Percentiles rank a stretch among this genome's conserved stretches.
phyloP scores from a whole-genome alignment of 805 yeast genomes.

The Saturnispora ahearnii region DNA sequence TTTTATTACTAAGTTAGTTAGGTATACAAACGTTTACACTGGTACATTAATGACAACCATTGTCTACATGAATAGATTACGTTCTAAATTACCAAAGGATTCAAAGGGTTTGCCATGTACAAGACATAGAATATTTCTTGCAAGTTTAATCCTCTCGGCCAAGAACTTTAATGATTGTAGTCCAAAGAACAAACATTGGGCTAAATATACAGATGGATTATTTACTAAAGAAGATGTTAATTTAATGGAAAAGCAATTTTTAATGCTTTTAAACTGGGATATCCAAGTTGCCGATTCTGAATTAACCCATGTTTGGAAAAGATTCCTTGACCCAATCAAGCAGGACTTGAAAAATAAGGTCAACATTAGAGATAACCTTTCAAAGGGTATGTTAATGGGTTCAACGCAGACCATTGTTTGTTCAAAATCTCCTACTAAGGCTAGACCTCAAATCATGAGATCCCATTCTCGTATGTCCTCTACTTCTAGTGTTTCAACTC shows the following conservation, averaged over 20 bases:
- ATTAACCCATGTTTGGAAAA: constrained; percentile 32
- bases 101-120: constrained; percentile 76
- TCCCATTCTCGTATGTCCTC: constrained; percentile 8
- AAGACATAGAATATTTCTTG: constrained; percentile 66
- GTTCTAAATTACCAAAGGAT: constrained; percentile 53
- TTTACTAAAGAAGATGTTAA: constrained; percentile 62
- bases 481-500: constrained; percentile 10
- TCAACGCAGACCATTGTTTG: constrained; percentile 24
- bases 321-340: constrained; percentile 46
- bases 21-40: constrained; percentile 71
- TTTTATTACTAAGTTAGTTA: constrained; percentile 60
- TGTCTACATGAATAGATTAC: constrained; percentile 56
- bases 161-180: constrained; percentile 72
- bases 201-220: constrained; percentile 66
- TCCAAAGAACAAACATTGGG: constrained; percentile 75
- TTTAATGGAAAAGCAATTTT: constrained; percentile 71
- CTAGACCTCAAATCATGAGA: not conserved
- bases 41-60: constrained; percentile 69
- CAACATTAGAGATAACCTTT: constrained; percentile 23
- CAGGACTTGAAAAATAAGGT: constrained; percentile 26
- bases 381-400: constrained; percentile 23
- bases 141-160: constrained; percentile 63
- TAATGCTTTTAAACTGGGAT: constrained; percentile 65
- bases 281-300: constrained; percentile 40
- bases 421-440: constrained; percentile 8